Conservation (phyloP, 306 rosid species). For the Sphenostylis stenocarpa region DNA sequence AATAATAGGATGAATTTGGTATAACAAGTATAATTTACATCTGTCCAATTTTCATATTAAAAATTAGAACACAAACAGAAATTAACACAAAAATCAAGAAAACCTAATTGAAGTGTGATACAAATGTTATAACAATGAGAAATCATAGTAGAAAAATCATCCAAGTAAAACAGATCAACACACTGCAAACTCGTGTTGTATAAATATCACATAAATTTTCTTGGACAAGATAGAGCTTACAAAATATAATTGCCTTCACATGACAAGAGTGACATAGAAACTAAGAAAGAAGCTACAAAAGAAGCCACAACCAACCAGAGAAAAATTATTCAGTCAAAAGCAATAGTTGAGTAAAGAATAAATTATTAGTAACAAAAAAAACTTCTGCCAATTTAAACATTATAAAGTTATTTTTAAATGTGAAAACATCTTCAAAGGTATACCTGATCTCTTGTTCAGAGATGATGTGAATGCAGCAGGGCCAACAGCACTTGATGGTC, state of each 20-base stretch:
- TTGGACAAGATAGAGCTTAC: constrained; percentile 14
- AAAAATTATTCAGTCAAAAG: background rate
- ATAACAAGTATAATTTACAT: constrained; percentile 6
- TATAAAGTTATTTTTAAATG: background rate
- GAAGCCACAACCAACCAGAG: constrained; percentile 16
- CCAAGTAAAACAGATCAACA: constrained; percentile 11
- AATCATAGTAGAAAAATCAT: background rate
- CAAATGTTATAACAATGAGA: background rate
- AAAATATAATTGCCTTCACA: background rate
- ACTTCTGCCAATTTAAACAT: background rate
- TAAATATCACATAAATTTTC: background rate
- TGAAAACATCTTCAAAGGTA: constrained; percentile 31
- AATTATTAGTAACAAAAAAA: background rate
- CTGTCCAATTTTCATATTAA: background rate
- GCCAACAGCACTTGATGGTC: constrained; percentile 84
- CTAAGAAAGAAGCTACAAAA: background rate
- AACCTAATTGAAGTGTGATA: background rate
- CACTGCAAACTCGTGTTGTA: background rate
- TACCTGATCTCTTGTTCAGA: constrained; percentile 89
- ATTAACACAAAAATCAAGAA: background rate
- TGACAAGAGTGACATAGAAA: background rate
- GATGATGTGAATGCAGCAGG: constrained; percentile 74
- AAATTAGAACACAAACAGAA: background rate
- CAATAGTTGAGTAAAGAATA: background rate
- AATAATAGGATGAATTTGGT: background rate